Evolutionary conservation across 352 stramenopile genomes (phyloP), one percentile per base, ranked within the genome.

Genomic region (Globisporangium recalcitrans): DNA sequence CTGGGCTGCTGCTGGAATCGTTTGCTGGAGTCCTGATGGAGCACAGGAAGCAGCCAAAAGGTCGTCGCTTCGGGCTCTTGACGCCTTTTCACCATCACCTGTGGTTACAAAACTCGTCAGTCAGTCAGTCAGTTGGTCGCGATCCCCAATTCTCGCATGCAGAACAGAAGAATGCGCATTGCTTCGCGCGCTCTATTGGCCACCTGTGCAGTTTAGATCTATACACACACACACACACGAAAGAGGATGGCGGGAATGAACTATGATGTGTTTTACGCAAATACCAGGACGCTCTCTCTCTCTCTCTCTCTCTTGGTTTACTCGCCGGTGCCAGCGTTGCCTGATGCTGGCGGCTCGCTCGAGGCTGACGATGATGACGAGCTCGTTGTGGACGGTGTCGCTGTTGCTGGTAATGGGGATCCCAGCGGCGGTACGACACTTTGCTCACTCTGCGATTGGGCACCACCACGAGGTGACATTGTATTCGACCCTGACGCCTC

Each of bases 181-280:
- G 3, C 5, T 13, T 19, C 6, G 34, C 34, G 4, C 13, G 19
- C 34, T 40, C 34, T 16, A 19, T 40, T 11, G 5, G 1, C 34
- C 10, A 4, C 34, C 34, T 40, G 34, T 40, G 19, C 34, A 40
- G 11, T 19, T 10, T 40, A 5, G 13, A 40, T 19, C 34, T 40
- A 40, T 4, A 40, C 34, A 16, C 34, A n/a, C n/a, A n/a, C n/a
- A n/a, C 34, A 40, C 11, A n/a, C 19, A 51, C 2, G 21, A 51
- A 51, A 31, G 13, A 10, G 34, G 19, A 40, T 40, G 34, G 11
- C 14, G 34, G 34, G 4, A 14, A 21, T 29, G 47, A 21, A 52
- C 32, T 52, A 32, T 29, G 21, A 51, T 29, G 47, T 22, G 47
- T n/a, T n/a, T 52, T 52, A 52, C n/a, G 47, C 47, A 52, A 21